phyloP scores from a whole-genome alignment of 306 rosid genomes.

The Macrotyloma uniflorum region DNA sequence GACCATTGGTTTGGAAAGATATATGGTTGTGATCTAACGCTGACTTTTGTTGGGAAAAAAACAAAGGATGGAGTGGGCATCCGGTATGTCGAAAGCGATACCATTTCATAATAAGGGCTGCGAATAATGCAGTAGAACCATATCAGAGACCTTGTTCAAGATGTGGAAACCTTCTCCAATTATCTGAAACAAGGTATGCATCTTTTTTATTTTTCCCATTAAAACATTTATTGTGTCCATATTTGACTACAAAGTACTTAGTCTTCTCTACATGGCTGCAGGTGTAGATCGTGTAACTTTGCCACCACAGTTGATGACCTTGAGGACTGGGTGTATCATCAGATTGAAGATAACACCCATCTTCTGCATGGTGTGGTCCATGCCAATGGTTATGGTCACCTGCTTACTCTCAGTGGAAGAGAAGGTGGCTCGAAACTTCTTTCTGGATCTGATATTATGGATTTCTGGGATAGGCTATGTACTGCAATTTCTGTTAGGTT shows the following conservation, averaged over 20 bases:
- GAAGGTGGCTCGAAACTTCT: constrained; percentile 70
- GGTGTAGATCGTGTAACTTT: constrained; percentile 41
- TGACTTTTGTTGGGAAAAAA: neutral
- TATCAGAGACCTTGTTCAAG: constrained; percentile 43
- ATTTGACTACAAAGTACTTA: neutral
- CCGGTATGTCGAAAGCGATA: constrained; percentile 49
- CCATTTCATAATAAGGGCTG: constrained; percentile 42
- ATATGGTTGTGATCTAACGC: constrained; percentile 15
- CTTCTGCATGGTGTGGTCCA: constrained; percentile 73
- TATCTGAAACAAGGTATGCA: constrained; percentile 38
- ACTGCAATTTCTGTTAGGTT: constrained; percentile 61
- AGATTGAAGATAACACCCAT: constrained; percentile 64
- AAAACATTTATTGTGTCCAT: neutral
- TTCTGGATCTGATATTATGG: constrained; percentile 62
- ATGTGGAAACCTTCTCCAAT: constrained; percentile 29
- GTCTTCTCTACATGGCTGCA: neutral
- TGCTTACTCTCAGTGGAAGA: constrained; percentile 66
- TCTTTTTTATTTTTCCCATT: neutral
- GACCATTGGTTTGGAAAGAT: too few species aligned
- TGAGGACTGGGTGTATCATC: constrained; percentile 62
- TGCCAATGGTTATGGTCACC: constrained; percentile 73
- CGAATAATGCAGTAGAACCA: constrained; percentile 27
- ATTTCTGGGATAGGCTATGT: constrained; percentile 76
- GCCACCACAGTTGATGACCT: constrained; percentile 44
- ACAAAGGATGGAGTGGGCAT: constrained; percentile 47